phyloP scores from a whole-genome alignment of 352 stramenopile species.

The Phytophthora pistaciae region DNA sequence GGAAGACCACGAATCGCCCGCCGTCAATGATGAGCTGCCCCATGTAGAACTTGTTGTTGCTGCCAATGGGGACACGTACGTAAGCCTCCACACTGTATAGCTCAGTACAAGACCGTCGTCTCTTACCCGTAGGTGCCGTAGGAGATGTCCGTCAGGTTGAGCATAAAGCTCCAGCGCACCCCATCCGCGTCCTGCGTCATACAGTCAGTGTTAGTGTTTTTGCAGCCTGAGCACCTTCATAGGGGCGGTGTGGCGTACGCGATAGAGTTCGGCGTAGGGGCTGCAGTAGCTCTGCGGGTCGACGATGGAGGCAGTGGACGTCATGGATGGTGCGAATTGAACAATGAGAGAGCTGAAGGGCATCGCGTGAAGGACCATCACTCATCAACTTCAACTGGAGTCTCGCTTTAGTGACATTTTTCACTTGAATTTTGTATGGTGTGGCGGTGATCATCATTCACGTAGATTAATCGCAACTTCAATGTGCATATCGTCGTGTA shows the following conservation, averaged over 20 bases:
- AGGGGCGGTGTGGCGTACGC: constrained; percentile 11
- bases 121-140: neutral
- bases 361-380: neutral
- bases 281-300: constrained; percentile 32
- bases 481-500: neutral
- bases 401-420: neutral
- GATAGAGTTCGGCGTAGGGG: constrained; percentile 32
- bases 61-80: constrained; percentile 45
- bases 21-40: constrained; percentile 65
- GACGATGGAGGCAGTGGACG: constrained; percentile 33
- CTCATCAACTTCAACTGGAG: neutral
- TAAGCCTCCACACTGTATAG: too few species aligned
- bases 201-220: neutral
- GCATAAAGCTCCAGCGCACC: constrained; percentile 76
- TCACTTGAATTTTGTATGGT: neutral
- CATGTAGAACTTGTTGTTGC: constrained; percentile 87
- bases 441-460: neutral
- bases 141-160: constrained; percentile 46
- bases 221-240: neutral
- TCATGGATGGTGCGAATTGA: constrained; percentile 36
- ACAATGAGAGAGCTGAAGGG: constrained; percentile 27
- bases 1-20: constrained; percentile 56
- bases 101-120: neutral
- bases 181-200: constrained; percentile 52
- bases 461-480: neutral